Conservation (phyloP, 2,329 filamentous ascomycete genomes). For the Aspergillus intermedius region DNA sequence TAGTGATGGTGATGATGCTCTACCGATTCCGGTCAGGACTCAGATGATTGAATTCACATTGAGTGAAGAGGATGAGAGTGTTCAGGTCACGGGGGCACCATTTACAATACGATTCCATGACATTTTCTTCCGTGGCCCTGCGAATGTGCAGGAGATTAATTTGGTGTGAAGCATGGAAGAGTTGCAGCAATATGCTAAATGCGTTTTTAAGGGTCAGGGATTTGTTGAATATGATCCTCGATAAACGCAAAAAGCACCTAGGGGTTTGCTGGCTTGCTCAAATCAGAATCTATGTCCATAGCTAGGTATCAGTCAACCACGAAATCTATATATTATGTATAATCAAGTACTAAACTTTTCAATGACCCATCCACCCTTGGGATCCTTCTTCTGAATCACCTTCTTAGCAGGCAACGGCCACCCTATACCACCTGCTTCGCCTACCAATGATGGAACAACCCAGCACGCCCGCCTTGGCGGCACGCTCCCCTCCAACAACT, state of each 20-base stretch:
- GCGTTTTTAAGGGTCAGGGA: too few species aligned
- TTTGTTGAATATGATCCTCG: too few species aligned
- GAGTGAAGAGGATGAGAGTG: too few species aligned
- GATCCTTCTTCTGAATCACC: conserved; percentile 70
- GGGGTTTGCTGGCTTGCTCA: neutral
- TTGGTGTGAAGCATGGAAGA: too few species aligned
- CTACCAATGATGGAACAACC: conserved; percentile 72
- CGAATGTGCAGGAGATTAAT: too few species aligned
- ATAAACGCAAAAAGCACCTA: neutral
- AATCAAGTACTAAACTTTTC: conserved; percentile 44
- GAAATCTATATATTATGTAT: conserved; percentile 8
- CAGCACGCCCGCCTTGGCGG: conserved; percentile 64
- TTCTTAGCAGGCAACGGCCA: conserved; percentile 85
- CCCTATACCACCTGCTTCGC: conserved; percentile 60
- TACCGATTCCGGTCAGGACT: too few species aligned
- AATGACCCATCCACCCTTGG: conserved; percentile 68
- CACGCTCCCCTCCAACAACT: conserved; percentile 38
- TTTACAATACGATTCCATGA: too few species aligned
- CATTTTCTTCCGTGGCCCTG: too few species aligned
- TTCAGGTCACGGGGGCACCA: too few species aligned
- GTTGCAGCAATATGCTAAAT: too few species aligned
- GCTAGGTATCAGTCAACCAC: conserved; percentile 1
- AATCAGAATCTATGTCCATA: neutral
- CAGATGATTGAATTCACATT: too few species aligned
- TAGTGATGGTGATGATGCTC: too few species aligned